phyloP scores from a whole-genome alignment of 2,329 filamentous ascomycete species.

The Ophiocordyceps australis region DNA sequence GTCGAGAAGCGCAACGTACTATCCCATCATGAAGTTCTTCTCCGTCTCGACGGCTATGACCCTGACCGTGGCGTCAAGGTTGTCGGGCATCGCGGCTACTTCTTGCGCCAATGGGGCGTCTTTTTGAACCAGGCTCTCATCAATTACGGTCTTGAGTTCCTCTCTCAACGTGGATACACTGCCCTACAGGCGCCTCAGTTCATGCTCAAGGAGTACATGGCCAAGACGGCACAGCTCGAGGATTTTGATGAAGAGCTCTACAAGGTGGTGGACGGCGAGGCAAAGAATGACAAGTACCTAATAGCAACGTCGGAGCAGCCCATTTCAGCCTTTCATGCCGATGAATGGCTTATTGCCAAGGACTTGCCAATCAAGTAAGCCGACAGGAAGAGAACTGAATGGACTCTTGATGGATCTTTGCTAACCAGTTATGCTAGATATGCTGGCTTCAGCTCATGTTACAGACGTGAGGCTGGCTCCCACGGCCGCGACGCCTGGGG shows the following conservation, averaged over 20 bases:
- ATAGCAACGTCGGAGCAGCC: constrained; percentile 85
- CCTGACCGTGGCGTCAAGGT: constrained; percentile 86
- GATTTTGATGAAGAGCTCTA: constrained; percentile 98
- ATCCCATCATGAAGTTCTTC: constrained; percentile 89
- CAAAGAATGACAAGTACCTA: constrained; percentile 69
- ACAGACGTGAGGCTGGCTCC: constrained; percentile 84
- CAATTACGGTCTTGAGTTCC: constrained; percentile 87
- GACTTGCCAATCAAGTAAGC: constrained; percentile 71
- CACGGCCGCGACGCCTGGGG: constrained; percentile 87
- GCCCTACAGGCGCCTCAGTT: constrained; percentile 80
- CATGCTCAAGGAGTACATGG: constrained; percentile 93
- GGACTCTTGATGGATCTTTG: too few relatives aligned
- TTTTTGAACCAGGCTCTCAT: constrained; percentile 85
- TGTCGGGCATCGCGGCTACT: constrained; percentile 88
- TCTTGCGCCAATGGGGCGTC: constrained; percentile 74
- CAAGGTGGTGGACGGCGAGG: constrained; percentile 81
- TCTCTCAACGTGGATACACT: constrained; percentile 63
- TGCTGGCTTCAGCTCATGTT: constrained; percentile 86
- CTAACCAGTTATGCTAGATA: constrained; percentile 37
- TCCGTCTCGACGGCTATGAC: constrained; percentile 78
- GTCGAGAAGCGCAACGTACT: constrained; percentile 62
- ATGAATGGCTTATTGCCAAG: constrained; percentile 76
- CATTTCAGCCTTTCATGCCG: constrained; percentile 77
- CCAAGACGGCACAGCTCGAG: constrained; percentile 90
- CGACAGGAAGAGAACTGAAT: too few relatives aligned